These are phyloP conservation scores for Colletotrichum lini DNA, from an alignment of 2,329 filamentous ascomycete species.

Conservation along the genomic window DNA sequence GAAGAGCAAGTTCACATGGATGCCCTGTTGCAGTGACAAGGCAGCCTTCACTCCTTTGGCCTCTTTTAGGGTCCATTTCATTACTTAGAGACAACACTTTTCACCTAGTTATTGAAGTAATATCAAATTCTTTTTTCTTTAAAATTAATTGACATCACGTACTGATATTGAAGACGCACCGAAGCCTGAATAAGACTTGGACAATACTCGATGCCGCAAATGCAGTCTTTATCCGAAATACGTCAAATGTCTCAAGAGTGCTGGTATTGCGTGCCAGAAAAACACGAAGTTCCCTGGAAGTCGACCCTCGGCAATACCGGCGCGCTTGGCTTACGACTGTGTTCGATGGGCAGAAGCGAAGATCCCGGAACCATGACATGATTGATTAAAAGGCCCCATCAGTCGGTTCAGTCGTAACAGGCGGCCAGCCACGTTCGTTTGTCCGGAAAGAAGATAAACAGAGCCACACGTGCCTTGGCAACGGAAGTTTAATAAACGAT, in stretches of 20 bases:
- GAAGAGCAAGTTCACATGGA: too few species aligned
- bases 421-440: not conserved
- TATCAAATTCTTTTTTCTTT: too few species aligned
- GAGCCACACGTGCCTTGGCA: constrained; percentile 2
- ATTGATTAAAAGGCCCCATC: constrained; percentile 26
- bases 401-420: constrained; percentile 1
- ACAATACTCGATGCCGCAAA: not conserved
- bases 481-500: constrained; percentile 1
- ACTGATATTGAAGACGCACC: too few species aligned
- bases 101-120: too few species aligned
- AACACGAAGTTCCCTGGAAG: not conserved
- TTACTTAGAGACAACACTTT: too few species aligned
- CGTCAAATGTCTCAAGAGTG: not conserved
- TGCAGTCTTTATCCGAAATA: too few species aligned
- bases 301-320: constrained; percentile 21
- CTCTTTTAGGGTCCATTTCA: too few species aligned
- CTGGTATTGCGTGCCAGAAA: not conserved
- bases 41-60: too few species aligned
- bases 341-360: not conserved
- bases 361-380: constrained; percentile 33
- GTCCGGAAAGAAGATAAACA: not conserved
- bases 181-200: too few species aligned
- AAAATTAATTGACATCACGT: too few species aligned
- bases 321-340: constrained; percentile 13
- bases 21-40: too few species aligned